Percentiles rank a stretch among this genome's conserved stretches.
Evolutionary conservation across 2,329 filamentous ascomycete genomes (phyloP).

Genomic region (Colletotrichum abscissum): DNA sequence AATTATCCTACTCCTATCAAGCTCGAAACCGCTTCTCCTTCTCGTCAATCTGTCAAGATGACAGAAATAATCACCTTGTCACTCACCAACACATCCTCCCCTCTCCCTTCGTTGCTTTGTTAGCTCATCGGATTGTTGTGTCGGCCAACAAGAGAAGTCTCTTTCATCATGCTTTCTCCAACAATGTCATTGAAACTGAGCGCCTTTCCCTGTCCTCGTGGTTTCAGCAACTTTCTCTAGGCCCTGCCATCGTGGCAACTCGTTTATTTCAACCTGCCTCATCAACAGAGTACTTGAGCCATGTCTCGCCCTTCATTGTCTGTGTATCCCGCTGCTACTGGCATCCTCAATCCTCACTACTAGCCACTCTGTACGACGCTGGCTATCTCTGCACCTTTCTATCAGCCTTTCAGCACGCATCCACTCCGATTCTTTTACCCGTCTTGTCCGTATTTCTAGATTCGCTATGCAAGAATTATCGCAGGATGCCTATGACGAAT

Average conservation of each 20-base stretch:
- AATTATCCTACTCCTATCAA: background rate
- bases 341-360: background rate
- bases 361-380: background rate
- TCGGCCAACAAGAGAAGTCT: background rate
- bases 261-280: background rate
- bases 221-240: background rate
- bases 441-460: background rate
- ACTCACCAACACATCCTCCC: background rate
- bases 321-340: background rate
- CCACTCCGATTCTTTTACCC: too few species aligned
- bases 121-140: background rate
- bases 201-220: background rate
- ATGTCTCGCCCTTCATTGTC: background rate
- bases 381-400: background rate
- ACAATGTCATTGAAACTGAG: background rate
- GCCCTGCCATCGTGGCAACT: background rate
- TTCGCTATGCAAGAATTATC: background rate
- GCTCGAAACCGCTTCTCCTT: background rate
- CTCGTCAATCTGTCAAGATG: background rate
- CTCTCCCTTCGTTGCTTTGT: background rate
- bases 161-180: background rate
- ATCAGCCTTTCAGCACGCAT: background rate
- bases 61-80: background rate
- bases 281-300: background rate
- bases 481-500: background rate